These are phyloP conservation scores for Physcomitrellopsis africana DNA, from an alignment of 225 moss, liverwort and hornwort genomes.

Conservation along the genomic window DNA sequence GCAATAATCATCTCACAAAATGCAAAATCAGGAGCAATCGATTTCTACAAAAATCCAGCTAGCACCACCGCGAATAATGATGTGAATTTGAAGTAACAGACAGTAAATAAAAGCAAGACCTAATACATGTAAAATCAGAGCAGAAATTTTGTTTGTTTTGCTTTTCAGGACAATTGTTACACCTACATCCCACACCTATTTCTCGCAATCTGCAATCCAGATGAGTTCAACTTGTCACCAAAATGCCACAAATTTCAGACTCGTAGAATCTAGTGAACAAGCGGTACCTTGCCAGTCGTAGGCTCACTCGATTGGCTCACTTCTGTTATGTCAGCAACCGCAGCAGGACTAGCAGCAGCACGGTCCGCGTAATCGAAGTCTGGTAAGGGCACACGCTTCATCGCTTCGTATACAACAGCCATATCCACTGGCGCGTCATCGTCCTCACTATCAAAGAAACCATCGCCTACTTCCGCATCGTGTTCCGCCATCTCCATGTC, in stretches of 20 bases:
- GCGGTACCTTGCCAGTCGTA: constrained; percentile 43
- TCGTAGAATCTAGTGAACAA: neutral
- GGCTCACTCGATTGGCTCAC: constrained; percentile 21
- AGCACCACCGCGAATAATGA: neutral
- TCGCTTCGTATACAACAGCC: constrained; percentile 81
- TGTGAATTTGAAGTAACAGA: neutral
- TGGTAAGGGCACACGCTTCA: constrained; percentile 89
- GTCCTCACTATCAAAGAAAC: constrained; percentile 84
- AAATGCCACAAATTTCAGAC: neutral
- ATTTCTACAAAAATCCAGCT: neutral
- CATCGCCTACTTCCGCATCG: constrained; percentile 66
- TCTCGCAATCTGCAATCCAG: constrained; percentile 17
- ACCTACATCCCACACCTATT: neutral
- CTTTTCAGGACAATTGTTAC: too few relatives aligned
- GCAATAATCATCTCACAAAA: neutral
- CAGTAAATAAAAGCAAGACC: neutral
- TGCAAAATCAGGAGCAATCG: neutral
- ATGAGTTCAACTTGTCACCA: constrained; percentile 1
- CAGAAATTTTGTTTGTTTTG: neutral
- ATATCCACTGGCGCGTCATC: constrained; percentile 85
- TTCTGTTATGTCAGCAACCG: constrained; percentile 34
- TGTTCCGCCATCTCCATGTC: constrained; percentile 65
- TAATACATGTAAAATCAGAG: neutral
- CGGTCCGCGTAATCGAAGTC: constrained; percentile 84
- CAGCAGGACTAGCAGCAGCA: constrained; percentile 48